Evolutionary conservation across 768 basidiomycete genomes (phyloP).

Genomic region (Trametes cinnabarina): DNA sequence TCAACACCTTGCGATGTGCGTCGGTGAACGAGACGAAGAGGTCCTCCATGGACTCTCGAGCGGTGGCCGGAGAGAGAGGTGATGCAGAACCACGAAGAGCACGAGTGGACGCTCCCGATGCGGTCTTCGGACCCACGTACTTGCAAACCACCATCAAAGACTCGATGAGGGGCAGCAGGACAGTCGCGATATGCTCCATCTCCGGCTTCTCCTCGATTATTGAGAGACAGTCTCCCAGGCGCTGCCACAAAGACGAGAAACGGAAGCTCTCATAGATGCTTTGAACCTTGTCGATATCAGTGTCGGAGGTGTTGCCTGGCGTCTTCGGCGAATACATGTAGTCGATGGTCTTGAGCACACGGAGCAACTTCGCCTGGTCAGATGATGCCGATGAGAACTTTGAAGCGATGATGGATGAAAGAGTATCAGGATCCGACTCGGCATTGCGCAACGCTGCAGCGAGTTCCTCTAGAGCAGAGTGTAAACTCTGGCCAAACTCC

Average conservation of each 20-base stretch:
- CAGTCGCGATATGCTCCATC: conserved; percentile 86
- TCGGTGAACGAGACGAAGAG: conserved; percentile 93
- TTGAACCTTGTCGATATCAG: conserved; percentile 79
- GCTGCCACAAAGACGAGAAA: conserved; percentile 85
- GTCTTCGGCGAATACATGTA: conserved; percentile 82
- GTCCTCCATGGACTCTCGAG: conserved; percentile 81
- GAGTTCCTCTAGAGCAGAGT: conserved; percentile 76
- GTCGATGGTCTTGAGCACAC: conserved; percentile 96
- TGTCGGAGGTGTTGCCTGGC: conserved; percentile 41
- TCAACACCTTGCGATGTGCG: conserved; percentile 88
- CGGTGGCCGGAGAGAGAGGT: conserved; percentile 62
- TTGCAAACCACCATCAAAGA: conserved; percentile 98
- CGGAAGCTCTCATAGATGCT: conserved; percentile 89
- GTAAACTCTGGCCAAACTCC: conserved; percentile 76
- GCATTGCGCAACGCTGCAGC: conserved; percentile 57
- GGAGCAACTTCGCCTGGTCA: conserved; percentile 91
- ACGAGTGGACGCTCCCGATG: conserved; percentile 44
- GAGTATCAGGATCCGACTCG: conserved; percentile 43
- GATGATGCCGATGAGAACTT: conserved; percentile 95
- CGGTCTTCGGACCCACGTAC: conserved; percentile 72
- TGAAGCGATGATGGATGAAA: conserved; percentile 69
- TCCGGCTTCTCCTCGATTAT: conserved; percentile 78
- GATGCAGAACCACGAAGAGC: conserved; percentile 63
- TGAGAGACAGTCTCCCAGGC: conserved; percentile 85
- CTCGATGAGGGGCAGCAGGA: conserved; percentile 92